Evolutionary conservation across 495 filamentous ascomycete genomes (phyloP).

Genomic region (Eremomyces bilateralis): DNA sequence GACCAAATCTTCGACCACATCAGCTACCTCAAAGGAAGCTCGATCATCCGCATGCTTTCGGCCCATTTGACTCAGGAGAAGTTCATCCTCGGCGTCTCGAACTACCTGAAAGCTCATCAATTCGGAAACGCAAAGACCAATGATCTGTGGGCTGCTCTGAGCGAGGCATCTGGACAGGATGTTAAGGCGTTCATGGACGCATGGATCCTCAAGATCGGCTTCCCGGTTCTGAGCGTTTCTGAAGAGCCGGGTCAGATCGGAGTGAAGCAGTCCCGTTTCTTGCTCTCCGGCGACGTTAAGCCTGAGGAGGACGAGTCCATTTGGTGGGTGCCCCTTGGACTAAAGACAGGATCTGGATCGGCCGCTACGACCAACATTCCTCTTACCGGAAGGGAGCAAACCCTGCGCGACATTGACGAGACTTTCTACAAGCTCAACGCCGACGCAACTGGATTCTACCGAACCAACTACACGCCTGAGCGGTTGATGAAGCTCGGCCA

Average conservation of each 20-base stretch:
- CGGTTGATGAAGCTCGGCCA: constrained; percentile 60
- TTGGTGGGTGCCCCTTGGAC: constrained; percentile 89
- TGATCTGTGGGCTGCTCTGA: constrained; percentile 81
- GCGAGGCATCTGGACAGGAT: constrained; percentile 71
- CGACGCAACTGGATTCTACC: constrained; percentile 74
- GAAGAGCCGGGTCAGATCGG: constrained; percentile 66
- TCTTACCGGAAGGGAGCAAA: constrained; percentile 55
- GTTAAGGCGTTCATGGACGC: constrained; percentile 71
- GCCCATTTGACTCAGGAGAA: constrained; percentile 63
- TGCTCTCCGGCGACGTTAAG: constrained; percentile 70
- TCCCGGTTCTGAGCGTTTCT: constrained; percentile 66
- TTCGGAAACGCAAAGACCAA: constrained; percentile 85
- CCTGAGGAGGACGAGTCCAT: constrained; percentile 66
- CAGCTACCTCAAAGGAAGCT: constrained; percentile 88
- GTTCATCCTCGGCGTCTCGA: constrained; percentile 72
- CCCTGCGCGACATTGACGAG: constrained; percentile 47
- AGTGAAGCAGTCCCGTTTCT: constrained; percentile 67
- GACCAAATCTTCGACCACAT: constrained; percentile 95
- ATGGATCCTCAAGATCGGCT: constrained; percentile 90
- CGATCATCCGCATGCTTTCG: constrained; percentile 84
- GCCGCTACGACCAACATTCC: constrained; percentile 33
- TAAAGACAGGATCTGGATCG: constrained; percentile 34
- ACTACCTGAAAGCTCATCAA: constrained; percentile 68
- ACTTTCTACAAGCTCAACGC: constrained; percentile 86
- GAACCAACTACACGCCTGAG: constrained; percentile 70